Conservation (phyloP, 2,329 filamentous ascomycete genomes). For the Ceratocystis cacaofunesta region DNA sequence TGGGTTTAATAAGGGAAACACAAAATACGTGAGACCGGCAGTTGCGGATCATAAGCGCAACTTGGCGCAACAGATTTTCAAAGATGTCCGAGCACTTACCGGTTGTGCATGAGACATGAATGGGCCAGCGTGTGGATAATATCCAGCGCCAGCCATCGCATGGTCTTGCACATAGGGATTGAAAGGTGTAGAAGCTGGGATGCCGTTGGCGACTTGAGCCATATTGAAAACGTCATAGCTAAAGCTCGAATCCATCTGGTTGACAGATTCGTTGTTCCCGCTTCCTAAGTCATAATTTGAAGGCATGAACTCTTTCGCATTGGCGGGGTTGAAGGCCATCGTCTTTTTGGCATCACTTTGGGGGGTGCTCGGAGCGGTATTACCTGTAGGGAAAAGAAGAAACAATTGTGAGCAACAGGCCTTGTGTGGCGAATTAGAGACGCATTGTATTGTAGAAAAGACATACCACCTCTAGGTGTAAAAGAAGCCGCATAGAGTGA, state of each 20-base stretch:
- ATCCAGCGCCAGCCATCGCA: slow-evolving; percentile 42
- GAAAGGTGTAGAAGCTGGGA: slow-evolving; percentile 35
- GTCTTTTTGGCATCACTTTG: slow-evolving; percentile 19
- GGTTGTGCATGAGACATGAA: slow-evolving; percentile 45
- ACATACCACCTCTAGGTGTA: slow-evolving; percentile 47
- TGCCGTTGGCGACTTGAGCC: slow-evolving; percentile 36
- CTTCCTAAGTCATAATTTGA: slow-evolving; percentile 13
- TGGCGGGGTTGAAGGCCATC: slow-evolving; percentile 39
- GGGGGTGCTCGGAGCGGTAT: slow-evolving; percentile 13
- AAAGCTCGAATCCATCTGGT: slow-evolving; percentile 15
- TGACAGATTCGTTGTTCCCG: slow-evolving; percentile 6
- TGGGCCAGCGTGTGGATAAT: slow-evolving; percentile 45
- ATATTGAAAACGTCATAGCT: slow-evolving; percentile 51
- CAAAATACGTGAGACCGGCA: background rate
- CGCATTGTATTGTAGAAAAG: background rate
- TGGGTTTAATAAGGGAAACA: background rate
- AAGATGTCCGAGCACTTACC: slow-evolving; percentile 27
- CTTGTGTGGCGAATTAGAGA: background rate
- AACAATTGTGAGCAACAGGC: background rate
- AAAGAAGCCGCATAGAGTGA: slow-evolving; percentile 80
- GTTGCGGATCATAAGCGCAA: background rate
- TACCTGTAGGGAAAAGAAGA: background rate
- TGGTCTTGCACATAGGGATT: slow-evolving; percentile 74
- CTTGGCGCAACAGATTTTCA: background rate
- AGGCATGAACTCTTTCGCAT: slow-evolving; percentile 46